Base-by-base conservation (phyloP, 2,329 filamentous ascomycete genomes). In the Nannizziopsis arthrosporioides region DNA sequence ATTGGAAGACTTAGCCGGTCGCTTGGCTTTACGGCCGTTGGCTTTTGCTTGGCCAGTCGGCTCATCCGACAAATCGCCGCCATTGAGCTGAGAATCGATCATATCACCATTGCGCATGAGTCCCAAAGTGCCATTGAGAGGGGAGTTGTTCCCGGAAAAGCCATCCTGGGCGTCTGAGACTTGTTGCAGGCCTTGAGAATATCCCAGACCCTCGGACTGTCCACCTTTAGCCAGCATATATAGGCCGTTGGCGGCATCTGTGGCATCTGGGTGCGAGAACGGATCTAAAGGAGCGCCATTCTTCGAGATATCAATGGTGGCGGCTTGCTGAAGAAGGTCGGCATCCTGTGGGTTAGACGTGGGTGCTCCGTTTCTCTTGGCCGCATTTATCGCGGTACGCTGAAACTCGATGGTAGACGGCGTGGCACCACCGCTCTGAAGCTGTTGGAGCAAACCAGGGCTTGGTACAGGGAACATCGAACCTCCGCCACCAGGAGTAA, bases 401-500 rank as follows among this genome's bases (percentile, higher is more conserved):
- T 96, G 90, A 59, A 98, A 98, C 60, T 98, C 92, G 43, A 94
- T 71, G 0, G 90, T 94, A 53, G 83, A 82, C 7, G 92, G 92
- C 1, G 92, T 98, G 3, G 87, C 84, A 48, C 83, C 85, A 55
- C 85, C 85, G 61, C 79, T 85, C 55, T 85, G 81, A 34, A 92
- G 71, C 56, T 84, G 82, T 52, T 83, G 82, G 5, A 95, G 69
- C 27, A 52, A 85, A 63, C 85, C 93, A 3, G 87, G 89, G 63
- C 85, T 94, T 2, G 87, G 84, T 47, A 84, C 85, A 49, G 90
- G 88, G 72, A 96, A 96, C 87, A 96, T 96, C 58, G 89, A 94
- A 58, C 89, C 90, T 63, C 89, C 88, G 56, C 90, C 90, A 52
- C 92, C 92, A 42, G 92, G 92, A 46, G 92, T 96, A 56, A 96